Conservation (phyloP, 2,329 filamentous ascomycete genomes). For the Sclerotinia borealis region DNA sequence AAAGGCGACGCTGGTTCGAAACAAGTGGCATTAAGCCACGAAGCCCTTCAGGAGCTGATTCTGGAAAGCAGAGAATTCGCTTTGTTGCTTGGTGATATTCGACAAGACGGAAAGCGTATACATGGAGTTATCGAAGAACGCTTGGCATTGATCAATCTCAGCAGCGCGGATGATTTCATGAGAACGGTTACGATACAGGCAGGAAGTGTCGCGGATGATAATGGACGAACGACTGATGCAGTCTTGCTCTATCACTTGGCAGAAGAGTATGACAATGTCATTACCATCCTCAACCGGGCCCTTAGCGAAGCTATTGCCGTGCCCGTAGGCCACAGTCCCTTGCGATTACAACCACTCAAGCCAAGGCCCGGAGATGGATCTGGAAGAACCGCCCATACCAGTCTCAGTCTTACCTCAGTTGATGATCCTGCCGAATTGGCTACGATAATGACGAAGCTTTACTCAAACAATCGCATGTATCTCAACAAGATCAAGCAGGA, state of each 20-base stretch:
- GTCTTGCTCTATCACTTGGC: constrained; percentile 92
- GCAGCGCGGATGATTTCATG: constrained; percentile 77
- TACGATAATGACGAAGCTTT: constrained; percentile 55
- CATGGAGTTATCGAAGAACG: constrained; percentile 84
- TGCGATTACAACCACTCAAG: constrained; percentile 57
- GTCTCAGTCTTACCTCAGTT: constrained; percentile 57
- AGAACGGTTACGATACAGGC: constrained; percentile 89
- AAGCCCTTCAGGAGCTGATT: constrained; percentile 86
- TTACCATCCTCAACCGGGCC: constrained; percentile 80
- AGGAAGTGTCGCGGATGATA: constrained; percentile 87
- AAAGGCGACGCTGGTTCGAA: constrained; percentile 66
- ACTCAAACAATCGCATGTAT: constrained; percentile 55
- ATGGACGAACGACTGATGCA: constrained; percentile 86
- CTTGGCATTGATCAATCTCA: constrained; percentile 71
- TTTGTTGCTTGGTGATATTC: constrained; percentile 85
- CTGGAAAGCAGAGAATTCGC: constrained; percentile 97
- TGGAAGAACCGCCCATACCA: constrained; percentile 31
- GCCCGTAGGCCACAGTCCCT: constrained; percentile 74
- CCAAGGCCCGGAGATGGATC: constrained; percentile 18
- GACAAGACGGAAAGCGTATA: constrained; percentile 74
- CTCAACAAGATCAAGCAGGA: constrained; percentile 50
- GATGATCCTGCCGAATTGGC: constrained; percentile 61
- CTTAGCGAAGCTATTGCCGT: constrained; percentile 84
- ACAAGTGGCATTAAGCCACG: constrained; percentile 79
- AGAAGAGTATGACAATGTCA: constrained; percentile 92